Conservation (phyloP, 176 grass and related monocot genomes). For the Carex cristatella region DNA sequence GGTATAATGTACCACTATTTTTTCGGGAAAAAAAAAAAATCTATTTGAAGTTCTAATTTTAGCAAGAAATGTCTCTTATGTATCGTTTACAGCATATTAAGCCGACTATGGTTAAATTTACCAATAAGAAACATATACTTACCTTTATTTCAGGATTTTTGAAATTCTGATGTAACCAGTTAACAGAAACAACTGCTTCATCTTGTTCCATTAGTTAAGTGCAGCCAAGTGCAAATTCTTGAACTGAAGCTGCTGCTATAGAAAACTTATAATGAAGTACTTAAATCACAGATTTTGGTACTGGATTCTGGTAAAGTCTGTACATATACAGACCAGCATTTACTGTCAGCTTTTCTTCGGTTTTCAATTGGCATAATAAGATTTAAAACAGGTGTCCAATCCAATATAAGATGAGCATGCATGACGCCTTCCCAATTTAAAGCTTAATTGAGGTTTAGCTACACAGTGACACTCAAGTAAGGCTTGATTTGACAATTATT, state of each 20-base stretch:
- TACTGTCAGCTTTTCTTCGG: not conserved
- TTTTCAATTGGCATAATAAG: not conserved
- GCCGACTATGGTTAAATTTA: not conserved
- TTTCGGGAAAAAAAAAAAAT: not conserved
- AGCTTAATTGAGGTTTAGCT: not conserved
- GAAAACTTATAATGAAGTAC: not conserved
- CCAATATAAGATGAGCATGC: not conserved
- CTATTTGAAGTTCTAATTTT: not conserved
- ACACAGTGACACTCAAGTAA: not conserved
- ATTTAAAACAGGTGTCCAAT: not conserved
- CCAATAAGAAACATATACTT: not conserved
- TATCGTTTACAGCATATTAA: not conserved
- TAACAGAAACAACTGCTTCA: conserved; percentile 60
- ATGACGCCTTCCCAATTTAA: not conserved
- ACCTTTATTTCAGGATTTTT: conserved; percentile 66
- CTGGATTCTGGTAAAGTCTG: not conserved
- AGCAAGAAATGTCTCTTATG: not conserved
- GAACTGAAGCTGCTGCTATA: conserved; percentile 10
- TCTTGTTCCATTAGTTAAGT: conserved; percentile 42
- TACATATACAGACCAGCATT: not conserved
- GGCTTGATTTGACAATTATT: not conserved
- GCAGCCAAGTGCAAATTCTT: conserved; percentile 10
- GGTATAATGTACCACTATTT: not conserved
- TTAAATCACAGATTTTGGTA: not conserved
- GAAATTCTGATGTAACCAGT: conserved; percentile 64